Percentiles rank a stretch among this genome's conserved stretches.
Evolutionary conservation across 805 yeast species (phyloP).

Genomic region (Scheffersomyces stipitis): DNA sequence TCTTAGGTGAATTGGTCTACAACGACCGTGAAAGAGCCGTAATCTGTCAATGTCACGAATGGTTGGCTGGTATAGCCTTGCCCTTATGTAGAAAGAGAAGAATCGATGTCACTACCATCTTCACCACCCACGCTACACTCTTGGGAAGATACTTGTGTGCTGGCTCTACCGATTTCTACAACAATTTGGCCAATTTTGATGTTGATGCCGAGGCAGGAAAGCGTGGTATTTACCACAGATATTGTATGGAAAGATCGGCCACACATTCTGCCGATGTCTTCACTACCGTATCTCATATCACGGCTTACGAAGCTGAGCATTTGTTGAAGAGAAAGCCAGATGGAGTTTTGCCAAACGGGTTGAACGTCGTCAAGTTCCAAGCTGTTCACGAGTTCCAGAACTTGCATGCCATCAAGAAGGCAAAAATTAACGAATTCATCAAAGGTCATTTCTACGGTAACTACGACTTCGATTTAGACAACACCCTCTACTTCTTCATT

Average conservation of each 20-base stretch:
- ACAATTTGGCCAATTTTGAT: conserved; percentile 83
- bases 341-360: conserved; percentile 95
- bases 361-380: conserved; percentile 92
- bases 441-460: conserved; percentile 98
- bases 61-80: conserved; percentile 96
- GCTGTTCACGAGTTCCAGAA: conserved; percentile 98
- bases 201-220: conserved; percentile 98
- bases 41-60: conserved; percentile 93
- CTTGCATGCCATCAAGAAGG: conserved; percentile 88
- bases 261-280: conserved; percentile 95
- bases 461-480: conserved; percentile 89
- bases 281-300: conserved; percentile 95
- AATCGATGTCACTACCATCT: conserved; percentile 90
- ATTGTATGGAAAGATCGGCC: conserved; percentile 95
- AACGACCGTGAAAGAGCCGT: conserved; percentile 86
- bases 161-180: conserved; percentile 93
- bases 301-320: conserved; percentile 95
- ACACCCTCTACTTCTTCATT: conserved; percentile 91
- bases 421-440: conserved; percentile 88
- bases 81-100: conserved; percentile 90
- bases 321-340: conserved; percentile 93
- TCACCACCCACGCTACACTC: conserved; percentile 96
- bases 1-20: conserved; percentile 87
- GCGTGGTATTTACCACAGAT: conserved; percentile 94
- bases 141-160: conserved; percentile 95